These are phyloP conservation scores for Selaginella tamariscina DNA, from an alignment of 75 land plant species.

Conservation along the genomic window DNA sequence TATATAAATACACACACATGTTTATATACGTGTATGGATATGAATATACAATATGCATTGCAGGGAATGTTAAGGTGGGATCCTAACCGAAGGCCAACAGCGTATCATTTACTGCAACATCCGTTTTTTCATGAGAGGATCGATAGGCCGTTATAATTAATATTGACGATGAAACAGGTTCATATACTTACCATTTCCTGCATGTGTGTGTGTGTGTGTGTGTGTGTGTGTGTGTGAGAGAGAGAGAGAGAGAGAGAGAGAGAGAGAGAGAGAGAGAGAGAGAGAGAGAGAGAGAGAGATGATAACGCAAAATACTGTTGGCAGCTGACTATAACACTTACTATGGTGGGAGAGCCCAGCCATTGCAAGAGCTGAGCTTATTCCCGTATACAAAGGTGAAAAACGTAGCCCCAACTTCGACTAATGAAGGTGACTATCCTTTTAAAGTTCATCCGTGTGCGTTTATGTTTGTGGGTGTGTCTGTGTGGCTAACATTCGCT, in stretches of 20 bases:
- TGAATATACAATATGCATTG: not conserved
- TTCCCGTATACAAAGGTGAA: not conserved
- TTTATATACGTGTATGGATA: too few relatives aligned
- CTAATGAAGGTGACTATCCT: not conserved
- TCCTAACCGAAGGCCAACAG: slow-evolving; percentile 2
- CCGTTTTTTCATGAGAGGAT: not conserved
- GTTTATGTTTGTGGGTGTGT: too few relatives aligned
- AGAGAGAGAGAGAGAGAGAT: not conserved
- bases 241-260: too few relatives aligned
- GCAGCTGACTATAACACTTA: not conserved
- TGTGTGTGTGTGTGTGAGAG: too few relatives aligned
- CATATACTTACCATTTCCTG: too few relatives aligned
- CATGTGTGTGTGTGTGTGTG: too few relatives aligned
- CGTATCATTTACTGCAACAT: not conserved
- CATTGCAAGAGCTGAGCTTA: not conserved
- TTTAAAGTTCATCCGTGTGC: too few relatives aligned
- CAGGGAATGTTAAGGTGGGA: slow-evolving; percentile 5
- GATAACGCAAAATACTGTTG: not conserved
- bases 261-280: too few relatives aligned
- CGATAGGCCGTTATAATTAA: not conserved
- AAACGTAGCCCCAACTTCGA: not conserved
- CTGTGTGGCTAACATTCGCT: too few relatives aligned
- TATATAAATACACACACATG: too few relatives aligned
- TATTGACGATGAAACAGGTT: not conserved
- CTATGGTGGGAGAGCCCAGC: not conserved